Base-by-base conservation (phyloP, 768 basidiomycete genomes). In the Suillus sp. region DNA sequence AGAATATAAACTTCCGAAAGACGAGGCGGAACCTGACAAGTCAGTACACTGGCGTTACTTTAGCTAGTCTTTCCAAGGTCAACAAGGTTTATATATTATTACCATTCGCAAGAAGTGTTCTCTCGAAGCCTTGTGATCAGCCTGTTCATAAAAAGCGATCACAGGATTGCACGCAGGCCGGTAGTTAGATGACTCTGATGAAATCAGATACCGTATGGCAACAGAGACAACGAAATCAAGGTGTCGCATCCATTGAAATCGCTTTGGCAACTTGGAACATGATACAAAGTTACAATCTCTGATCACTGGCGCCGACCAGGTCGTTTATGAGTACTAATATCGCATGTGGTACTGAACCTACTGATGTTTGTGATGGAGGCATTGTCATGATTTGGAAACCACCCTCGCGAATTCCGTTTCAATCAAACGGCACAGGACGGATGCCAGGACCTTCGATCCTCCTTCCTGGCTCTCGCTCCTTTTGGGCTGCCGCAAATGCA, bases 381-480 rank as follows among this genome's bases (percentile, higher is more conserved):
- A 32, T 10, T 32, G 30, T 20, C 51, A 5, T 53, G 20, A 20
- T 20, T n/a, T 34, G 20, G 20, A 53, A 53, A 53, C 18, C 11
- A 53, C 32, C 30, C 32, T 6, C 18, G 4, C 50, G 18, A 18
- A 51, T 57, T 25, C 4, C 16, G 18, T 10, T 71, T 77, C 75
- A 93, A 72, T 94, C 93, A 70, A 94, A 94, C 0, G 93, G 92
- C 13, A 94, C 89, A 22, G 90, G 90, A 45, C 88, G 76, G 68
- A 92, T 89, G 4, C 86, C 87, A 18, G 85, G 83, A 7, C 90
- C 88, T 51, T 78, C 74, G 20, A 90, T 75, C 60, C 75, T 73
- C 64, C 75, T 64, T 0, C 80, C 79, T 14, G 78, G 77, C 20
- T 68, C 67, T 45, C 62, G 68, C 35, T 78, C 73, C 68, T 79